phyloP scores from a whole-genome alignment of 148 eudicot genomes.

The Dysphania ambrosioides region DNA sequence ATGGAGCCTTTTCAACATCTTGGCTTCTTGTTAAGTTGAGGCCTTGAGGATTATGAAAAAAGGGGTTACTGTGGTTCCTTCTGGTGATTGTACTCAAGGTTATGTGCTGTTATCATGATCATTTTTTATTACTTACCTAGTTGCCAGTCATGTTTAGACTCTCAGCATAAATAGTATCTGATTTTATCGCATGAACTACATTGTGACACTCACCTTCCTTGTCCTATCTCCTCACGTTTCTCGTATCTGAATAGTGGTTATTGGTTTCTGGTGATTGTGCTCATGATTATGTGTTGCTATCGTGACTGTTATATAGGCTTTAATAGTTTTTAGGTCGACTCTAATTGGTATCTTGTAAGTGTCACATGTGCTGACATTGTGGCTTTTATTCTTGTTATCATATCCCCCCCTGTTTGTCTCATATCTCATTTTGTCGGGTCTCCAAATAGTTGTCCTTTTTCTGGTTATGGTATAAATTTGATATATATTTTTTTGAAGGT shows the following conservation, averaged over 20 bases:
- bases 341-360: not conserved
- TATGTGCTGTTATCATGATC: not conserved
- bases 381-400: not conserved
- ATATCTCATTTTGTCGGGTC: not conserved
- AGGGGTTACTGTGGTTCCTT: not conserved
- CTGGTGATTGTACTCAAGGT: not conserved
- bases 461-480: not conserved
- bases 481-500: too few relatives aligned
- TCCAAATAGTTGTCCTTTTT: not conserved
- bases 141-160: too few relatives aligned
- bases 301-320: not conserved
- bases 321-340: not conserved
- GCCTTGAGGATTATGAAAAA: not conserved
- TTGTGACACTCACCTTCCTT: too few relatives aligned
- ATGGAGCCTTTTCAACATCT: not conserved
- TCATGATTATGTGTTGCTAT: not conserved
- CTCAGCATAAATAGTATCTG: too few relatives aligned
- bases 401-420: not conserved
- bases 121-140: not conserved
- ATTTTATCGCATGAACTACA: too few relatives aligned
- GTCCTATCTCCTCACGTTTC: too few relatives aligned
- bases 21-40: not conserved
- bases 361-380: not conserved
- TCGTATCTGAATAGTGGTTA: too few relatives aligned
- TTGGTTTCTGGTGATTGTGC: not conserved